Percentiles rank a stretch among this genome's conserved stretches.
Conservation (phyloP, 345 rosid species). For the Eucalyptus erythrocorys region DNA sequence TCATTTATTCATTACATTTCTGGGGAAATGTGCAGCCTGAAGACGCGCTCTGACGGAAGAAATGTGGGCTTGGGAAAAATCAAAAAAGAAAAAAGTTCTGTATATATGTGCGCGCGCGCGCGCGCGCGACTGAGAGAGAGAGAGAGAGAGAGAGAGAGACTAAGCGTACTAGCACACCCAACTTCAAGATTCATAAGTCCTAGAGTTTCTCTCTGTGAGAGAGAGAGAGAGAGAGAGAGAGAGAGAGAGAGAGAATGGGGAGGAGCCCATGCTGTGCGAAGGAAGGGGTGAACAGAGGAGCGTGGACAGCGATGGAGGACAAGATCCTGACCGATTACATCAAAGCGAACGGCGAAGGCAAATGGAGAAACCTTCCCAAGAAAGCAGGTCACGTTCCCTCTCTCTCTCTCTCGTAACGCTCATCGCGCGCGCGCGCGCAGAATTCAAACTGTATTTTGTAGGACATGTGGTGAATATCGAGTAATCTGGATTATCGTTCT, state of each 20-base stretch:
- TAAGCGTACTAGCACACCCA: neutral
- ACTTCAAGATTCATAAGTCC: neutral
- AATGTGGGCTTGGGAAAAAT: neutral
- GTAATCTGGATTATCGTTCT: neutral
- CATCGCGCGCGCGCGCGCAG: neutral
- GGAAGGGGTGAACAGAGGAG: conserved; percentile 11
- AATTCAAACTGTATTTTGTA: neutral
- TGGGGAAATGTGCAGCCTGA: neutral
- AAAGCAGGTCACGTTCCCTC: neutral
- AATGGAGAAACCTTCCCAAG: conserved; percentile 19
- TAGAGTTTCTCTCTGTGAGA: neutral
- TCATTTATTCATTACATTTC: neutral
- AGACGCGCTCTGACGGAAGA: neutral
- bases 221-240: neutral
- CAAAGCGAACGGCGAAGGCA: conserved; percentile 18
- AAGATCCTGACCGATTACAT: conserved; percentile 10
- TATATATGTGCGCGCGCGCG: rapidly evolving
- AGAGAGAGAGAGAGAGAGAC: neutral
- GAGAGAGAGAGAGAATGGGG: conserved; percentile 2
- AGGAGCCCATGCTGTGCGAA: conserved; percentile 12
- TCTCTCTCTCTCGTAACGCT: neutral
- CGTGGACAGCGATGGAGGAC: conserved; percentile 23
- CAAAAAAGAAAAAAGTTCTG: neutral
- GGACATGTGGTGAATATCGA: neutral
- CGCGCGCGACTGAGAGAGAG: neutral